phyloP scores from a whole-genome alignment of 441 rosid species.

The Flueggea neowawraea region DNA sequence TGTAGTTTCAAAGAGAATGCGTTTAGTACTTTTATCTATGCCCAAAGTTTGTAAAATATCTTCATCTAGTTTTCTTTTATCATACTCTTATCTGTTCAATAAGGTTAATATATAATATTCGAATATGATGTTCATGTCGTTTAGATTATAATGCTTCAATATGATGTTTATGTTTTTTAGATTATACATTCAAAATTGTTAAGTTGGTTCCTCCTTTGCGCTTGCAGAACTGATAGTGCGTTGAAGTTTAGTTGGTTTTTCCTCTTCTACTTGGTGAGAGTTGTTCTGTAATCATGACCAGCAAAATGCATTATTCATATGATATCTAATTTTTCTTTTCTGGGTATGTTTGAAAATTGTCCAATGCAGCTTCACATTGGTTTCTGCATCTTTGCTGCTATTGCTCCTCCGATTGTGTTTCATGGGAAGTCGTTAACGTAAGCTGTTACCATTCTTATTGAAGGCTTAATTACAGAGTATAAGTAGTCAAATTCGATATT shows the following conservation, averaged over 20 bases:
- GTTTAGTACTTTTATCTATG: too few relatives aligned
- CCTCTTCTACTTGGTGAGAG: conserved; percentile 89
- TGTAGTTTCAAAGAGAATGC: too few relatives aligned
- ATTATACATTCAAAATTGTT: not conserved
- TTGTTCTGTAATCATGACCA: not conserved
- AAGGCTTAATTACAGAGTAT: not conserved
- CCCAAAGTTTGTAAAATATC: too few relatives aligned
- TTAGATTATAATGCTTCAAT: not conserved
- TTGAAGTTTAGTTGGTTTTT: conserved; percentile 90
- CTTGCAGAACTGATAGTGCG: conserved; percentile 88
- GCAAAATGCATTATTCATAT: not conserved
- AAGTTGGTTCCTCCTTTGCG: not conserved
- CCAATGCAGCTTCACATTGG: conserved; percentile 71
- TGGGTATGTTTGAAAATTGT: conserved; percentile 9
- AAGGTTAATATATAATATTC: too few relatives aligned
- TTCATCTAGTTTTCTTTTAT: too few relatives aligned
- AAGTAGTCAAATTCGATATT: not conserved
- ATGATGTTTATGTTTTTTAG: not conserved
- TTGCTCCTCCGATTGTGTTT: conserved; percentile 94
- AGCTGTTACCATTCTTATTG: conserved; percentile 28
- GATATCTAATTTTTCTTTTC: conserved; percentile 6
- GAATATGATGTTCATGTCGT: too few relatives aligned
- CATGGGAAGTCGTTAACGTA: conserved; percentile 93
- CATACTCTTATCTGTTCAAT: too few relatives aligned
- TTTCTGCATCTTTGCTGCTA: conserved; percentile 89